Percentiles rank a stretch among this genome's conserved stretches.
These are phyloP conservation scores for Penicillium egyptiacum DNA, from an alignment of 495 filamentous ascomycete genomes.

Conservation along the genomic window DNA sequence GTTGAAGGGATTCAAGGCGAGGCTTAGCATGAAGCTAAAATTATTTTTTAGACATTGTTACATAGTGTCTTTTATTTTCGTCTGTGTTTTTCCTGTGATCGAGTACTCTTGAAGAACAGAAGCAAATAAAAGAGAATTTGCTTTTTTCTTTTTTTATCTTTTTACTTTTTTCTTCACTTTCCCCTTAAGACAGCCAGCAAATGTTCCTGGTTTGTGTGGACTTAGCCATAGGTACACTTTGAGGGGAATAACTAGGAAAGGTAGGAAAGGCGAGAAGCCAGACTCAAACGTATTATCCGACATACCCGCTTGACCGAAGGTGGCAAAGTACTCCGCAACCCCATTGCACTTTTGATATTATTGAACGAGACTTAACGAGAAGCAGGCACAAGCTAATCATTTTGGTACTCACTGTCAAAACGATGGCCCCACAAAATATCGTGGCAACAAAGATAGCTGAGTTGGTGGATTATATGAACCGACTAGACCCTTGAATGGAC, in stretches of 20 bases:
- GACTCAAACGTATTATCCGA: neutral
- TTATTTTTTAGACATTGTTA: neutral
- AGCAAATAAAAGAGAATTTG: neutral
- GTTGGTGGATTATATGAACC: neutral
- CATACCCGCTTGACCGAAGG: neutral
- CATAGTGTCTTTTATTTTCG: neutral
- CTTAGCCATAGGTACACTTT: neutral
- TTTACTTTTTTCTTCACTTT: no score
- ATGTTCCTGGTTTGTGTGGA: neutral
- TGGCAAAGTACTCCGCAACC: neutral
- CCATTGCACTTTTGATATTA: neutral
- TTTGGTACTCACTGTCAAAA: neutral
- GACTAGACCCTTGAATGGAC: neutral
- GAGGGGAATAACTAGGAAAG: neutral
- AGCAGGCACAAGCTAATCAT: neutral
- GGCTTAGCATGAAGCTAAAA: neutral
- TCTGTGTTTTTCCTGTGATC: neutral
- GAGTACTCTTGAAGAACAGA: neutral
- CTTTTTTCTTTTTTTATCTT: neutral
- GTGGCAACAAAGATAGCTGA: neutral
- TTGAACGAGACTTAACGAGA: neutral
- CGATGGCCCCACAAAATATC: neutral
- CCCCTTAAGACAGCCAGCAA: neutral
- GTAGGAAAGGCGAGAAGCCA: neutral
- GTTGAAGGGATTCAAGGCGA: neutral